A percentile compares a stretch with the other conserved stretches of the same genome.
phyloP scores from a whole-genome alignment of 2,329 filamentous ascomycete species.

The Setomelanomma holmii region DNA sequence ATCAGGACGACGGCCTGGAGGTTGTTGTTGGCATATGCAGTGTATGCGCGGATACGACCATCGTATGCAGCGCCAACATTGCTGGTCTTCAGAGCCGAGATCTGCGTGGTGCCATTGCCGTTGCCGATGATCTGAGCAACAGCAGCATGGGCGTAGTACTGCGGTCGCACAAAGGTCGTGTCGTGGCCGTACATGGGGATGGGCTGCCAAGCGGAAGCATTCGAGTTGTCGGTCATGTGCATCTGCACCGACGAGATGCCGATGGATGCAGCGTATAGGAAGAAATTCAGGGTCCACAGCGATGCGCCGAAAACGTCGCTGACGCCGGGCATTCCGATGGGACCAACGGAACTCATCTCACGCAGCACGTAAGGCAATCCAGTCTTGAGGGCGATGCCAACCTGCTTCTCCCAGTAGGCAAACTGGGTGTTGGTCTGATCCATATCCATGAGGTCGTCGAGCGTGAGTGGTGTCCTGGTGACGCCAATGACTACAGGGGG shows the following conservation, averaged over 20 bases:
- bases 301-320: slow-evolving; percentile 59
- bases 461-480: slow-evolving; percentile 52
- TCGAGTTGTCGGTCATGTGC: slow-evolving; percentile 63
- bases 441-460: slow-evolving; percentile 55
- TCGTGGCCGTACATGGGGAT: slow-evolving; percentile 48
- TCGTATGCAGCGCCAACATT: slow-evolving; percentile 47
- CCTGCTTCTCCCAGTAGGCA: slow-evolving; percentile 54
- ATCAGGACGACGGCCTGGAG: slow-evolving; percentile 55
- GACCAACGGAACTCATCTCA: slow-evolving; percentile 61
- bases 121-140: slow-evolving; percentile 59
- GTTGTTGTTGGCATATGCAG: slow-evolving; percentile 53
- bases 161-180: slow-evolving; percentile 56
- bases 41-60: slow-evolving; percentile 54
- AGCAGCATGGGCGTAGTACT: slow-evolving; percentile 61
- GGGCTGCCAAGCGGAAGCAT: slow-evolving; percentile 60
- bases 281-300: slow-evolving; percentile 62
- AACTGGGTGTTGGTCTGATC: slow-evolving; percentile 58
- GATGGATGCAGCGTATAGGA: slow-evolving; percentile 57
- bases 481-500: slow-evolving; percentile 53
- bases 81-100: slow-evolving; percentile 46
- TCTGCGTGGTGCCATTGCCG: slow-evolving; percentile 55
- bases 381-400: slow-evolving; percentile 51
- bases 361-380: slow-evolving; percentile 58
- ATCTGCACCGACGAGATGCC: slow-evolving; percentile 58
- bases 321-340: slow-evolving; percentile 55